phyloP scores from a whole-genome alignment of 352 stramenopile species.

The Phytophthora sansomeana region DNA sequence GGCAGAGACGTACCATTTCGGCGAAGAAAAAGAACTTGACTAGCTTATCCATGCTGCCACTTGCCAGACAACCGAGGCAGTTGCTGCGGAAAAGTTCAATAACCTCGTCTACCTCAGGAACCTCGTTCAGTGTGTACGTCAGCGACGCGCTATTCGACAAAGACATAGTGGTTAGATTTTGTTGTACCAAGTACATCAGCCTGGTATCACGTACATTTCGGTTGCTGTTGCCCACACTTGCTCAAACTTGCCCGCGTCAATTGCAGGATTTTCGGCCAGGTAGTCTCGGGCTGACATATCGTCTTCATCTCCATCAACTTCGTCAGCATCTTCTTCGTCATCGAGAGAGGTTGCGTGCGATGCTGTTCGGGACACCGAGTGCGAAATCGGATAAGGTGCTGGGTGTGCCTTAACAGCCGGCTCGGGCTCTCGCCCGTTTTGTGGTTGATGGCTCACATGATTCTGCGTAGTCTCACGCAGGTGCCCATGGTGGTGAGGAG shows the following conservation, averaged over 20 bases:
- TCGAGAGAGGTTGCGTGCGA: slow-evolving; percentile 41
- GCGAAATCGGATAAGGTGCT: slow-evolving; percentile 16
- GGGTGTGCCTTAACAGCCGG: slow-evolving; percentile 22
- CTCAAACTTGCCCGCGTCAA: slow-evolving; percentile 83
- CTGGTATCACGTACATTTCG: slow-evolving; percentile 68
- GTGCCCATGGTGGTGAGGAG: slow-evolving; percentile 13
- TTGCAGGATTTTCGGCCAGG: slow-evolving; percentile 58
- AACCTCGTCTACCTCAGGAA: slow-evolving; percentile 79
- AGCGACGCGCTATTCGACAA: slow-evolving; percentile 52
- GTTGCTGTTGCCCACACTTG: slow-evolving; percentile 75
- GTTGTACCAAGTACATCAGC: background rate
- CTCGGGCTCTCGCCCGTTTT: slow-evolving; percentile 35
- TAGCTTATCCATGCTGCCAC: slow-evolving; percentile 67
- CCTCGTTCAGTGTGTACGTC: slow-evolving; percentile 52
- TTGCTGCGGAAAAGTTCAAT: slow-evolving; percentile 79
- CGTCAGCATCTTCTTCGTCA: slow-evolving; percentile 48
- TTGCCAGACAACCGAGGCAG: slow-evolving; percentile 81
- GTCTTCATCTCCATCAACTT: slow-evolving; percentile 55
- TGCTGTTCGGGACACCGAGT: slow-evolving; percentile 31
- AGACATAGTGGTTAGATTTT: slow-evolving; percentile 16
- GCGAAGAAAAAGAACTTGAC: slow-evolving; percentile 92
- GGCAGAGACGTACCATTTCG: slow-evolving; percentile 67
- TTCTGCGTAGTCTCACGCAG: background rate
- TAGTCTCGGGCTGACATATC: slow-evolving; percentile 76
- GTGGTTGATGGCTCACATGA: slow-evolving; percentile 21